Base-by-base conservation (phyloP, 768 basidiomycete genomes). In the Boletus tylopilopsis region DNA sequence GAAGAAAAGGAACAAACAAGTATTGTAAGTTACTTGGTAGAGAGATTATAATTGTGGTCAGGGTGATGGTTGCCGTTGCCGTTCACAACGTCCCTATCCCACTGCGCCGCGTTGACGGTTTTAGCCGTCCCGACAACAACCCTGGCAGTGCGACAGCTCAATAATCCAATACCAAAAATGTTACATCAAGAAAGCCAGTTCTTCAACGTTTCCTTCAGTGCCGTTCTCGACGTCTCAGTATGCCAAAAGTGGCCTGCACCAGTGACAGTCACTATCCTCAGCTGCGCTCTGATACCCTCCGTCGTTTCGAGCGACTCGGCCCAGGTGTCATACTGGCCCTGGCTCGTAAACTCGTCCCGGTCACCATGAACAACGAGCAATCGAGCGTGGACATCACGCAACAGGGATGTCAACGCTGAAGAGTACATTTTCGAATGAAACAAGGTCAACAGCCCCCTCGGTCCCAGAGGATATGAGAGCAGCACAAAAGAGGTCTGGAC, bases 381-480 rank as follows among this genome's bases (percentile, higher is more conserved):
- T 47, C 78, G 77, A 2, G 76, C 74, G 2, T 63, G 57, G 6
- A 68, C 65, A 30, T 82, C 65, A 24, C 59, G 63, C 25, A 87
- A 51, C 30, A 90, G 74, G 10, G 68, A 64, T 24, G 73, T 66
- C 42, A 92, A 68, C 16, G 75, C 74, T 2, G 66, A 63, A 13
- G 71, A 70, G 57, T 92, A 90, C 12, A 70, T 72, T 9, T 68
- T 67, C 5, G 81, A 68, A 45, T 75, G 73, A 71, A 93, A 91
- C 45, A 85, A 62, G 21, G 89, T 91, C 38, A 93, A 71, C 64
- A 82, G 76, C 11, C 74, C 72, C 44, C 86, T 74, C 8, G 83
- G 81, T 13, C 82, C 79, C 5, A 91, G 69, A 0, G 90, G 90
- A 60, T 92, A 91, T 4, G 89, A 90, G 19, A 92, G 66, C 34